phyloP scores from a whole-genome alignment of 352 stramenopile genomes.

The Globisporangium megalacanthum region DNA sequence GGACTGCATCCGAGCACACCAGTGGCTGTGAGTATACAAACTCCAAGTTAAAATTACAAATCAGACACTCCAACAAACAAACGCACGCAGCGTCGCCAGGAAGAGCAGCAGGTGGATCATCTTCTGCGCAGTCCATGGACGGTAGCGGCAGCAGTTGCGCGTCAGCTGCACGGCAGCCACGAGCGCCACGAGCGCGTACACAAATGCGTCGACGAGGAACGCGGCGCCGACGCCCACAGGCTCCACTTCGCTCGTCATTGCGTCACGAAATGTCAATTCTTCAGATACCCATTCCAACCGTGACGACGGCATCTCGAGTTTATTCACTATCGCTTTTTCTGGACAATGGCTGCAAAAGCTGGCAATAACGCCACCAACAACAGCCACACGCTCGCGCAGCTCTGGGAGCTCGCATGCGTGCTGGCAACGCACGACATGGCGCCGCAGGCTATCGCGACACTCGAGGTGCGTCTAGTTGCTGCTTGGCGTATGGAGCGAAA shows the following conservation, averaged over 20 bases:
- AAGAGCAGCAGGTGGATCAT: conserved; percentile 86
- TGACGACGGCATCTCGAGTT: background rate
- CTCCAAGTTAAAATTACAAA: background rate
- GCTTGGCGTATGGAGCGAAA: background rate
- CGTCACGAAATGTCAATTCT: background rate
- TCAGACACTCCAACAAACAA: background rate
- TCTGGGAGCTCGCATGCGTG: conserved; percentile 59
- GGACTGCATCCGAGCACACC: conserved; percentile 19
- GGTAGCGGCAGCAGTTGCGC: conserved; percentile 80
- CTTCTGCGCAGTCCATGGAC: conserved; percentile 84
- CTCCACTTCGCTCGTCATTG: conserved; percentile 19
- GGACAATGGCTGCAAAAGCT: background rate
- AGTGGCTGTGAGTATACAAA: background rate
- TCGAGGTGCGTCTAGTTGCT: conserved; percentile 31
- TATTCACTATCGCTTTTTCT: background rate
- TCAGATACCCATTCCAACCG: background rate
- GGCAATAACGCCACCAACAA: no score
- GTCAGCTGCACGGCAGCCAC: conserved; percentile 60
- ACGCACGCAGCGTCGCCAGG: conserved; percentile 55
- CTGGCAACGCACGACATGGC: conserved; percentile 33
- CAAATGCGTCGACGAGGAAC: conserved; percentile 64
- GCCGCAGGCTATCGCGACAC: conserved; percentile 31
- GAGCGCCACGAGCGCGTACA: conserved; percentile 61
- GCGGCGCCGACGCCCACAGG: conserved; percentile 45
- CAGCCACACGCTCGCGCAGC: conserved; percentile 21